These are phyloP conservation scores for Apiospora aurea DNA, from an alignment of 2,329 filamentous ascomycete species.

Conservation along the genomic window DNA sequence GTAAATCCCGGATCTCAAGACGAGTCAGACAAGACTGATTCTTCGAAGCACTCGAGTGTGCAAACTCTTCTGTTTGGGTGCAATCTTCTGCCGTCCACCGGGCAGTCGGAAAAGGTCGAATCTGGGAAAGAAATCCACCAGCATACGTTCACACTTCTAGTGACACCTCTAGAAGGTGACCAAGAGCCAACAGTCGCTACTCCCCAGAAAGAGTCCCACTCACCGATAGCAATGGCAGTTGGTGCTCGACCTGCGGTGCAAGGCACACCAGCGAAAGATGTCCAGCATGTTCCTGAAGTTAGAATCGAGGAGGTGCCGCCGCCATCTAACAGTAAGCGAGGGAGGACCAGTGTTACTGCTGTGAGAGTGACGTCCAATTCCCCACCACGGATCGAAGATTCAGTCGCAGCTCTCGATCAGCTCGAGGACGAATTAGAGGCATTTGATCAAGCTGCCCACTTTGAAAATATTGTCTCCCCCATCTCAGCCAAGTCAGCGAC, in stretches of 20 bases:
- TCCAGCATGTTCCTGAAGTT: conserved; percentile 28
- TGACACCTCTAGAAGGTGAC: conserved; percentile 37
- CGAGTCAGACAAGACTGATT: conserved; percentile 28
- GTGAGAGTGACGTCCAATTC: conserved; percentile 41
- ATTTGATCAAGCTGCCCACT: conserved; percentile 45
- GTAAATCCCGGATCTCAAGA: conserved; percentile 28
- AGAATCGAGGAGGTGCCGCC: conserved; percentile 30
- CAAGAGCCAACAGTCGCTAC: conserved; percentile 32
- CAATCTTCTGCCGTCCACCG: conserved; percentile 53
- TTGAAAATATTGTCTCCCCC: conserved; percentile 33
- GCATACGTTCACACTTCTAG: conserved; percentile 45
- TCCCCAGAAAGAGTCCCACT: neutral
- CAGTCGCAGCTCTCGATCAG: conserved; percentile 66
- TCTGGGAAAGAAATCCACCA: neutral
- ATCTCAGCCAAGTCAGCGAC: conserved; percentile 22
- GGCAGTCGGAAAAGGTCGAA: neutral
- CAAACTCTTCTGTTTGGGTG: conserved; percentile 56
- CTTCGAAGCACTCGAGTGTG: neutral
- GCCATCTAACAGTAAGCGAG: conserved; percentile 38
- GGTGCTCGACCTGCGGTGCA: conserved; percentile 1
- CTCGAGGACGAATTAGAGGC: conserved; percentile 69
- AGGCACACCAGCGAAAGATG: conserved; percentile 30
- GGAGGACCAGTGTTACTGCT: conserved; percentile 42
- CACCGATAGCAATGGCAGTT: neutral
- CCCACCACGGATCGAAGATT: conserved; percentile 65